phyloP scores from a whole-genome alignment of 2,329 filamentous ascomycete species.

The Tolypocladium pustulatum region DNA sequence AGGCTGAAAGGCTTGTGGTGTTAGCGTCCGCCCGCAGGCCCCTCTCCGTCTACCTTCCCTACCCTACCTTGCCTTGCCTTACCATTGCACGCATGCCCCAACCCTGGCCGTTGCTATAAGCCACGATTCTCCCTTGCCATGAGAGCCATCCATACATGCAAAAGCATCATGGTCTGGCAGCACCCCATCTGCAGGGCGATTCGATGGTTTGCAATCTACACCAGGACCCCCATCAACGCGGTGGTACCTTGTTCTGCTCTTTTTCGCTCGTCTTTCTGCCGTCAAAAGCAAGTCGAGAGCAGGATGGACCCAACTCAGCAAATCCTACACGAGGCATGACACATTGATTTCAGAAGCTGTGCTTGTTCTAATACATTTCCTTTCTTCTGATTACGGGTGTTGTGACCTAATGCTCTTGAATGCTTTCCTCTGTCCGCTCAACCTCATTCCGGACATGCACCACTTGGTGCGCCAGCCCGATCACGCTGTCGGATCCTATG shows the following conservation, averaged over 20 bases:
- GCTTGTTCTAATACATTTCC: background rate
- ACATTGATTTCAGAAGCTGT: background rate
- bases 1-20: background rate
- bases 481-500: conserved; percentile 3
- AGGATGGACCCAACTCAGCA: background rate
- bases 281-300: background rate
- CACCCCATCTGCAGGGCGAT: background rate
- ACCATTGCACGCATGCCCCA: background rate
- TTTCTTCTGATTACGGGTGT: conserved; percentile 5
- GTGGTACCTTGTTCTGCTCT: background rate
- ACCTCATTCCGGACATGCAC: conserved; percentile 1
- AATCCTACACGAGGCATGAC: background rate
- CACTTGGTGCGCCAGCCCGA: conserved; percentile 3
- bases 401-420: conserved; percentile 9
- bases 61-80: too few species aligned
- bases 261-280: background rate
- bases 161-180: background rate
- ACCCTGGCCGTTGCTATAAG: background rate
- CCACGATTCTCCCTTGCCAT: background rate
- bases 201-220: background rate
- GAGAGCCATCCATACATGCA: background rate
- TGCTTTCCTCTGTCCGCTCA: conserved; percentile 5
- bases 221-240: too few species aligned
- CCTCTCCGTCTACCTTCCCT: background rate
- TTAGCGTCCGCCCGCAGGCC: background rate